These are phyloP conservation scores for Capronia coronata DNA, from an alignment of 2,329 filamentous ascomycete species.

Conservation along the genomic window DNA sequence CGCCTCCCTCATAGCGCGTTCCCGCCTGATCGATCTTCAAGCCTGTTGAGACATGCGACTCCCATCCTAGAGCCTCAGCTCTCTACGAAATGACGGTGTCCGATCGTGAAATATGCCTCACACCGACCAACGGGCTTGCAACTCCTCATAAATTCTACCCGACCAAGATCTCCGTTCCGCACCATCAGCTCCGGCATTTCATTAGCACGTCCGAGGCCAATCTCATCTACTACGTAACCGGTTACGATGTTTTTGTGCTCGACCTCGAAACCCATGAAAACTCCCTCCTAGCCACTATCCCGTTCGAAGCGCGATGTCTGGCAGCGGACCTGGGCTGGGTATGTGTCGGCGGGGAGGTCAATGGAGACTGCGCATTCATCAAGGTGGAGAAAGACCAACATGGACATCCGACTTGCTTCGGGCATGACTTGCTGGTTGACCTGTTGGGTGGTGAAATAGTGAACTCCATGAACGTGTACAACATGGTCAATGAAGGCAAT, in stretches of 20 bases:
- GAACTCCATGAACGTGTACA: conserved; percentile 61
- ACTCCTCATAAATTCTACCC: conserved; percentile 54
- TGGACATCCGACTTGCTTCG: conserved; percentile 36
- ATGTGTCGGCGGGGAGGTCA: conserved; percentile 76
- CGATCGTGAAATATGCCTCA: conserved; percentile 20
- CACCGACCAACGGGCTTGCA: conserved; percentile 16
- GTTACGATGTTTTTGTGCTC: conserved; percentile 65
- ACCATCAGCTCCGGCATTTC: conserved; percentile 66
- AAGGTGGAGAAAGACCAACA: conserved; percentile 46
- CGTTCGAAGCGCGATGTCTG: conserved; percentile 72
- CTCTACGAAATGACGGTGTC: conserved; percentile 22
- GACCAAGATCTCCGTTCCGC: conserved; percentile 58
- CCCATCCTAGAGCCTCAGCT: conserved; percentile 6
- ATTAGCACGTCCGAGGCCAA: conserved; percentile 73
- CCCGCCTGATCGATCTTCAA: not conserved
- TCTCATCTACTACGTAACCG: conserved; percentile 77
- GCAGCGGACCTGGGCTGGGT: conserved; percentile 83
- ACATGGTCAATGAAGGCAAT: conserved; percentile 41
- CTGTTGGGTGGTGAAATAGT: conserved; percentile 59
- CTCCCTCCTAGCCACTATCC: conserved; percentile 65
- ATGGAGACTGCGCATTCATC: conserved; percentile 79
- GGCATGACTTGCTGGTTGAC: conserved; percentile 33
- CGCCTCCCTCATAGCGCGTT: not conserved
- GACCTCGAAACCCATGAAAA: conserved; percentile 59
- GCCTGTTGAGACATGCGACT: conserved; percentile 13